Percentiles rank a stretch among this genome's conserved stretches.
These are phyloP conservation scores for Agaricus blazei DNA, from an alignment of 768 basidiomycete genomes.

Conservation along the genomic window DNA sequence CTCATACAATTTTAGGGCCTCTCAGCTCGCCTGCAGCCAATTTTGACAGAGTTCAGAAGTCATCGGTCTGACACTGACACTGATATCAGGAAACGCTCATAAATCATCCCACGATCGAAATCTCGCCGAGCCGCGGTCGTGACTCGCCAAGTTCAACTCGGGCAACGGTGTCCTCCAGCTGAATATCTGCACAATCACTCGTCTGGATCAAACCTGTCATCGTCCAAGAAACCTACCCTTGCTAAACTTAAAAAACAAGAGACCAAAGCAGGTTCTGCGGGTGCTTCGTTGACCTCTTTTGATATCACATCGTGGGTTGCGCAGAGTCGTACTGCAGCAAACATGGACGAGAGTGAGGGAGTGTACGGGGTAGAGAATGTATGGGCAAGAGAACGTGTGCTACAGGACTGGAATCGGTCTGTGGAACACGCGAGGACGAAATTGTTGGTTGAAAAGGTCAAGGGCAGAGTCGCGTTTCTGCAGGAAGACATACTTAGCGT, in stretches of 20 bases:
- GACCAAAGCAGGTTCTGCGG: constrained; percentile 34
- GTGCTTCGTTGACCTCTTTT: constrained; percentile 35
- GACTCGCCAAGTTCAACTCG: background rate
- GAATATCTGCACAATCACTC: background rate
- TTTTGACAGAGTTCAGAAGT: too few species aligned
- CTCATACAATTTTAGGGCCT: too few species aligned
- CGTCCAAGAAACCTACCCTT: constrained; percentile 23
- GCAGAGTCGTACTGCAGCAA: constrained; percentile 29
- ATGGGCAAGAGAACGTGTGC: constrained; percentile 53
- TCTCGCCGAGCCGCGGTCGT: background rate
- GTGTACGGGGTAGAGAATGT: constrained; percentile 15
- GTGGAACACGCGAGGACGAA: constrained; percentile 46
- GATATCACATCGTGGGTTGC: constrained; percentile 66
- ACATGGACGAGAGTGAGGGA: constrained; percentile 26
- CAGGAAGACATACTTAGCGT: constrained; percentile 56
- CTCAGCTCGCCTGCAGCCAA: too few species aligned
- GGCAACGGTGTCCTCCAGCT: background rate
- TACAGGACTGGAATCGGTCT: constrained; percentile 51
- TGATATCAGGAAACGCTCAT: too few species aligned
- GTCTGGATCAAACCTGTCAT: constrained; percentile 2
- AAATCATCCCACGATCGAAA: constrained; percentile 11
- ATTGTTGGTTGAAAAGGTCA: constrained; percentile 50
- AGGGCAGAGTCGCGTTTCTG: constrained; percentile 51
- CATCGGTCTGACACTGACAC: too few species aligned
- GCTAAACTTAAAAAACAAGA: constrained; percentile 49